Base-by-base conservation (phyloP, 768 basidiomycete genomes). In the Artomyces pyxidatus region DNA sequence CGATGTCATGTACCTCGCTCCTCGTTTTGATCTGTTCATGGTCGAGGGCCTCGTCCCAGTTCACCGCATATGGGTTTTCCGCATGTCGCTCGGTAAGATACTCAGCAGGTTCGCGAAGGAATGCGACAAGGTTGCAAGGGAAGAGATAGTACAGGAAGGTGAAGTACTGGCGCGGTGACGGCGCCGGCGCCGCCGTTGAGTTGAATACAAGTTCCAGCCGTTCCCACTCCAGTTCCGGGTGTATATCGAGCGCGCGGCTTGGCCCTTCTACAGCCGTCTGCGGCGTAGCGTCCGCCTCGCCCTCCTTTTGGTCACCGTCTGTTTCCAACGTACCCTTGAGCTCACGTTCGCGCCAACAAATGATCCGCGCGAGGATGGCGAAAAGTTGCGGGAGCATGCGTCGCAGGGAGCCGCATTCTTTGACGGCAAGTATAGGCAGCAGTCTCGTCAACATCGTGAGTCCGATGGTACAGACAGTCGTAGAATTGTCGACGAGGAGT, bases 131-230 rank as follows among this genome's bases (percentile, higher is more conserved):
- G 68, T 94, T 96, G 66, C 83, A 87, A 1, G 93, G 93, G 69
- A 89, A 96, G 42, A 93, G 78, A 58, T 90, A 93, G 67, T 94
- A 95, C 52, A 96, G 70, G 39, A 75, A 75, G 2, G 83, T 83
- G 67, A 92, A 92, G 59, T 78, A 88, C 38, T 70, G 74, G 17
- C 79, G 74, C 14, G 80, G 74, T 4, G 79, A 76, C 16, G 88
- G 85, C 1, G 77, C 67, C 25, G 70, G 65, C 12, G 78, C 73
- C n/a, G 70, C 63, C 1, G 70, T 71, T 9, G 73, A 68, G 54
- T 75, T 69, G 60, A 86, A 80, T 1, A 78, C 71, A 57, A 71
- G 69, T 42, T 85, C 80, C 23, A 88, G 71, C 29, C 80, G 75
- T 52, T 78, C 66, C 88, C 88, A 90, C 17, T 72, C 59, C n/a